These are phyloP conservation scores for Starmerella sirachaensis DNA, from an alignment of 805 yeast species.

Conservation along the genomic window DNA sequence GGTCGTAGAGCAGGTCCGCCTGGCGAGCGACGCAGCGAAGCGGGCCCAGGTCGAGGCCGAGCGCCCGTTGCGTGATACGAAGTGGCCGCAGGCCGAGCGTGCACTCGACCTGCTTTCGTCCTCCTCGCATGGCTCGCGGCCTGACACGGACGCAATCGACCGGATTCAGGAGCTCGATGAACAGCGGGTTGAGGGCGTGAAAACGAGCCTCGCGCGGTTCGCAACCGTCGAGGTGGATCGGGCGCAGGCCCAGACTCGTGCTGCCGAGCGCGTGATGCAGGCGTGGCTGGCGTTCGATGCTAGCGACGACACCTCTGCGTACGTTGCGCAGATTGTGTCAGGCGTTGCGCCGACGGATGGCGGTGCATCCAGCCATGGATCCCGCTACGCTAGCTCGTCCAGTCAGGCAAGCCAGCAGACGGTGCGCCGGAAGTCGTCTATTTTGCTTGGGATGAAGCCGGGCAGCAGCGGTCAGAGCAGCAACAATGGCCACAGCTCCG, in stretches of 20 bases:
- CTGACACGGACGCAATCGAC: conserved; percentile 38
- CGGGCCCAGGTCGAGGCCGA: conserved; percentile 31
- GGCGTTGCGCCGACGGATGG: conserved; percentile 19
- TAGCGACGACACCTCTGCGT: conserved; percentile 45
- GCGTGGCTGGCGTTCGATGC: conserved; percentile 55
- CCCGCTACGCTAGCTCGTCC: conserved; percentile 1
- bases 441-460: too few relatives aligned
- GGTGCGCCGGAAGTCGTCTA: conserved; percentile 4
- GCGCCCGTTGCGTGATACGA: conserved; percentile 32
- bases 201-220: conserved; percentile 54
- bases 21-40: conserved; percentile 27
- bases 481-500: too few relatives aligned
- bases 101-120: conserved; percentile 8
- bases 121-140: conserved; percentile 1
- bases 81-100: conserved; percentile 24
- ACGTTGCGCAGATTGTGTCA: conserved; percentile 31
- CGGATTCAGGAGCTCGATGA: conserved; percentile 35
- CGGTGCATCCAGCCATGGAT: neutral
- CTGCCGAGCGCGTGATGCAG: conserved; percentile 54
- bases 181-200: conserved; percentile 47
- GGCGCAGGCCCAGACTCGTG: conserved; percentile 34
- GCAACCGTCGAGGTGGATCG: conserved; percentile 49
- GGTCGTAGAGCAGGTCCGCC: conserved; percentile 26
- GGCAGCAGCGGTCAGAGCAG: too few relatives aligned
- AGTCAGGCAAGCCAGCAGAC: conserved; percentile 2